Evolutionary conservation across 2,329 filamentous ascomycete species (phyloP), one percentile per base, ranked within the genome.

Genomic region (Epichloe amarillans): DNA sequence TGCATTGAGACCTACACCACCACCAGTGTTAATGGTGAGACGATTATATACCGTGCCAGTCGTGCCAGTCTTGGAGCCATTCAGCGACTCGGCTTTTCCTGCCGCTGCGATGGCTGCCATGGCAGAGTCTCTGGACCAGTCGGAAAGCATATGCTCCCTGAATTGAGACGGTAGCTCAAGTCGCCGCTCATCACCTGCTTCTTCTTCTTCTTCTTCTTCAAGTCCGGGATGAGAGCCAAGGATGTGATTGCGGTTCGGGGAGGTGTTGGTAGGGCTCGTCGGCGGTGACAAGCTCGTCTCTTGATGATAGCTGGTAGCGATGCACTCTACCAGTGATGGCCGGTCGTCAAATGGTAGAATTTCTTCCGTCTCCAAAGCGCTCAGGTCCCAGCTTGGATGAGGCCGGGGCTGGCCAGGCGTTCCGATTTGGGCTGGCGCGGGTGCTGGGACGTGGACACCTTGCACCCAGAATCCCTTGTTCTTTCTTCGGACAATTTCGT

Each of bases 381-480:
- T 71, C 35, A 71, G 61, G 46, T 76, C 69, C 64, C 75, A 74
- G 47, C 64, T 69, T 46, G 68, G 70, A 57, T 69, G 72, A 36
- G 66, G 65, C 52, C 61, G 69, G 46, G 64, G 62, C 55, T 69
- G 62, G 23, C 76, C 75, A 2, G 77, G 75, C 3, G 70, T 74
- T 10, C 74, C 73, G 42, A 91, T 80, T 17, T 75, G 69, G 19
- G 84, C 76, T 11, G 90, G 62, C 0, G 75, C 66, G 21, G 82
- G 72, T 3, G 87, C 77, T 1, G 90, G 90, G 17, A 91, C 69
- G 19, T 78, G 75, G 41, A 96, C 74, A 46, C 77, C 80, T 51
- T 87, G 78, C 23, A 91, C 74, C 90, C 90, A 97, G 54, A 93
- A 79, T 21, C 82, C 76, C 61, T 86, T 83, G 58, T 75, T 81